A percentile compares a stretch with the other conserved stretches of the same genome.
phyloP scores from a whole-genome alignment of 208 protist species.

The Trichomonas gallinae region DNA sequence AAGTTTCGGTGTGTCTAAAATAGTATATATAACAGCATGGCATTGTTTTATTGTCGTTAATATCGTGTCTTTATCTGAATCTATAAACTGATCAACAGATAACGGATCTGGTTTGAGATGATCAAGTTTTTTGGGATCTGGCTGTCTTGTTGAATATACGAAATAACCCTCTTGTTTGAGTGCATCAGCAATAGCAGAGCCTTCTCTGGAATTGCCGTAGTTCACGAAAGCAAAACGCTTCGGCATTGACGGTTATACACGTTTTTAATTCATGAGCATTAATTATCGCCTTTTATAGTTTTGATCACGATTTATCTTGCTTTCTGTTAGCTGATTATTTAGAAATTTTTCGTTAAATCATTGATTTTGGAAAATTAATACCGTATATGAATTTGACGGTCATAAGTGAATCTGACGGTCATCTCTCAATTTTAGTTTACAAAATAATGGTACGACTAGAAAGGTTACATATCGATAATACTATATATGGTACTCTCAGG shows the following conservation, averaged over 20 bases:
- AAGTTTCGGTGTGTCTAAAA: not conserved
- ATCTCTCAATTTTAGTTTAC: too few relatives aligned
- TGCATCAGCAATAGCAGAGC: not conserved
- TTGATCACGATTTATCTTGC: too few relatives aligned
- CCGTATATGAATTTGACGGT: too few relatives aligned
- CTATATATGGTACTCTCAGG: too few relatives aligned
- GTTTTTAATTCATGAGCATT: not conserved
- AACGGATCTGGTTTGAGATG: not conserved
- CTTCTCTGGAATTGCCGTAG: conserved; percentile 1
- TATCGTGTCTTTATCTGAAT: not conserved
- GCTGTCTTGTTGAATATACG: not conserved
- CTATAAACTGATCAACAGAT: conserved; percentile 3
- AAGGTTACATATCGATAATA: too few relatives aligned
- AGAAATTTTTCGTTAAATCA: too few relatives aligned
- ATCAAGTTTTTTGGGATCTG: conserved; percentile 17
- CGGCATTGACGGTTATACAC: not conserved
- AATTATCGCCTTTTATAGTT: too few relatives aligned
- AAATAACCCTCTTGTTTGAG: conserved; percentile 13
- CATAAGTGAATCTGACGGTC: too few relatives aligned
- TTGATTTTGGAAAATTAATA: too few relatives aligned
- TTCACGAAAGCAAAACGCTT: not conserved
- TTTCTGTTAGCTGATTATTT: too few relatives aligned
- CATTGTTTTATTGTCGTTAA: not conserved
- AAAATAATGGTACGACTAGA: too few relatives aligned
- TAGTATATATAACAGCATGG: not conserved